Evolutionary conservation across 768 basidiomycete genomes (phyloP), one percentile per base, ranked within the genome.

Genomic region (Boletus vermiculosoides): DNA sequence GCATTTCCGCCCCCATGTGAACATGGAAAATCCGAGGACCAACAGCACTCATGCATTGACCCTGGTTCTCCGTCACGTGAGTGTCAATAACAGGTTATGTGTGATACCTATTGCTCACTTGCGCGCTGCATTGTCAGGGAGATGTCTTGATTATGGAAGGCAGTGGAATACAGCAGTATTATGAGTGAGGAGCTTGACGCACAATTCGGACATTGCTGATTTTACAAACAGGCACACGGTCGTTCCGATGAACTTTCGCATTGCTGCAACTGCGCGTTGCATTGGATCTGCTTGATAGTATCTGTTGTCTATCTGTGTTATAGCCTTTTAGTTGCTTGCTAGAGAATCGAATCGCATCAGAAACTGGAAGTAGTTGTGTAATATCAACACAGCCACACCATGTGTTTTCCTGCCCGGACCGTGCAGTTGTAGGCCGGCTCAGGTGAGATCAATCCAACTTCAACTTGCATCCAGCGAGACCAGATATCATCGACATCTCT

Each of bases 91-190:
- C n/a, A 25, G 20, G 10, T 13, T 44, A 15, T 40, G n/a, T 28
- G 33, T 54, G 31, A 45, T 22, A 57, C 47, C 47, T 45, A 41
- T 56, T 41, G 23, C 52, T 50, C 56, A 63, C 3, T 20, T 48
- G n/a, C 30, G 44, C 18, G 10, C 47, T 23, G 15, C n/a, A 20
- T n/a, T 40, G 18, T n/a, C 62, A 91, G 88, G 90, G 90, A 4
- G 90, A 92, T 62, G 76, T 91, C 18, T 70, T 92, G 50, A 80
- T 91, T 11, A 92, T 91, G 90, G 84, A 90, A 36, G 88, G 90
- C 6, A 73, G 77, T 5, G 79, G 71, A 5, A 79, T 92, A 10
- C 90, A 92, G 64, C 74, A 82, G 47, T 78, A 73, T 65, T 92
- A 92, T 54, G 86, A 92, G 87, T 88, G 65, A 71, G 85, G 63